A percentile compares a stretch with the other conserved stretches of the same genome.
Conservation (phyloP, 306 rosid genomes). For the Parietaria judaica region DNA sequence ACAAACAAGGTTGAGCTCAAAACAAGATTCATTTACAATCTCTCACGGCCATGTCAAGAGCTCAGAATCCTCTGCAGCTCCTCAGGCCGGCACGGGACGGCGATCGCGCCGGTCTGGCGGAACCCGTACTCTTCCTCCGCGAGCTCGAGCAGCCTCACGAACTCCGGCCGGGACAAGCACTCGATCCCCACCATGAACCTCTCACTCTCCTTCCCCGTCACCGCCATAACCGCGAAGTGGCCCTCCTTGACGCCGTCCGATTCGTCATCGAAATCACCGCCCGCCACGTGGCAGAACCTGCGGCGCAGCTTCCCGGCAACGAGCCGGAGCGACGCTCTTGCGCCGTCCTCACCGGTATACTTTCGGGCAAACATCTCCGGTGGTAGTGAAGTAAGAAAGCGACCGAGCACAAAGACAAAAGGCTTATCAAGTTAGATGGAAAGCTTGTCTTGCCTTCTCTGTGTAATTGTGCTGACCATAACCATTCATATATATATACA, state of each 20-base stretch:
- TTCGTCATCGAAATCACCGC: neutral
- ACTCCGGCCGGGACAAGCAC: constrained; percentile 35
- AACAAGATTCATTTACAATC: too few species aligned
- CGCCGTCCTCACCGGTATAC: neutral
- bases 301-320: neutral
- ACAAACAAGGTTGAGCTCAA: neutral
- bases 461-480: neutral
- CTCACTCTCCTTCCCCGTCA: constrained; percentile 36
- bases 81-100: constrained; percentile 41
- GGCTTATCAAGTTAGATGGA: neutral
- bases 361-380: neutral
- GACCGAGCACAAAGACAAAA: neutral
- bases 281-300: neutral
- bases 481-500: too few species aligned
- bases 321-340: neutral
- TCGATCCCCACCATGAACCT: constrained; percentile 40
- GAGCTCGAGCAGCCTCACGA: constrained; percentile 36
- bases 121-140: constrained; percentile 53
- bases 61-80: constrained; percentile 39
- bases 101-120: constrained; percentile 42
- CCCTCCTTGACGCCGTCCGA: constrained; percentile 44
- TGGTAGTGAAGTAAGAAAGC: neutral
- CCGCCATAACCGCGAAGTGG: constrained; percentile 46
- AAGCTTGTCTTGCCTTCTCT: neutral
- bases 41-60: neutral